phyloP scores from a whole-genome alignment of 345 rosid genomes.

The Durio zibethinus region DNA sequence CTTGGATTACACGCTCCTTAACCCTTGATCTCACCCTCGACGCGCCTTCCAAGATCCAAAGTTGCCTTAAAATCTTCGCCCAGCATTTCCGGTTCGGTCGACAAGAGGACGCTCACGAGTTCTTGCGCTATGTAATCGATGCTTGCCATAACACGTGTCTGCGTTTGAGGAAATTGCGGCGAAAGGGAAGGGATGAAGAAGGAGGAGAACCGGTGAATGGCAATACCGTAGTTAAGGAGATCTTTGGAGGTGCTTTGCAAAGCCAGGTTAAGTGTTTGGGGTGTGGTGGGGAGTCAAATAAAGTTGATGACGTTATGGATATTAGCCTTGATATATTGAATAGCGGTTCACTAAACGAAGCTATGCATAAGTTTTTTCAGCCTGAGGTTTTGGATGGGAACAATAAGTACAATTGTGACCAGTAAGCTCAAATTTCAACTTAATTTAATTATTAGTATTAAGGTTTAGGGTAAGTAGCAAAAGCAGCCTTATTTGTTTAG shows the following conservation, averaged over 20 bases:
- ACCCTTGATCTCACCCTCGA: conserved; percentile 56
- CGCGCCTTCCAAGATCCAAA: conserved; percentile 62
- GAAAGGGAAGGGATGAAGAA: conserved; percentile 30
- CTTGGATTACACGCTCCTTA: conserved; percentile 71
- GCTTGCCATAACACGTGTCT: conserved; percentile 91
- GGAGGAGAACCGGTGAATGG: conserved; percentile 31
- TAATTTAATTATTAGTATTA: not conserved
- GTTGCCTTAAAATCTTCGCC: conserved; percentile 61
- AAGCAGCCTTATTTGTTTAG: not conserved
- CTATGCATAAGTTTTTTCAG: conserved; percentile 84
- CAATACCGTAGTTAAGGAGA: conserved; percentile 71
- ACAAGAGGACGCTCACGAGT: conserved; percentile 98
- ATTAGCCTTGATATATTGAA: conserved; percentile 79
- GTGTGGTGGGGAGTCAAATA: conserved; percentile 82
- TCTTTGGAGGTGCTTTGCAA: conserved; percentile 92
- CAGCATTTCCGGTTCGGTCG: conserved; percentile 74
- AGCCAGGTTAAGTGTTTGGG: conserved; percentile 93
- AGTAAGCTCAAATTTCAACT: conserved; percentile 41
- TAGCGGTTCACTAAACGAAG: conserved; percentile 66
- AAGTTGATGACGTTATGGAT: conserved; percentile 97
- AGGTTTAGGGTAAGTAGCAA: not conserved
- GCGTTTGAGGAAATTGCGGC: conserved; percentile 71
- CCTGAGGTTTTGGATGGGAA: conserved; percentile 89
- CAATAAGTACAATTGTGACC: conserved; percentile 89
- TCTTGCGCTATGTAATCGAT: conserved; percentile 83